Evolutionary conservation across 805 yeast genomes (phyloP), one percentile per base, ranked within the genome.

Genomic region (Ogataea nonfermentans): DNA sequence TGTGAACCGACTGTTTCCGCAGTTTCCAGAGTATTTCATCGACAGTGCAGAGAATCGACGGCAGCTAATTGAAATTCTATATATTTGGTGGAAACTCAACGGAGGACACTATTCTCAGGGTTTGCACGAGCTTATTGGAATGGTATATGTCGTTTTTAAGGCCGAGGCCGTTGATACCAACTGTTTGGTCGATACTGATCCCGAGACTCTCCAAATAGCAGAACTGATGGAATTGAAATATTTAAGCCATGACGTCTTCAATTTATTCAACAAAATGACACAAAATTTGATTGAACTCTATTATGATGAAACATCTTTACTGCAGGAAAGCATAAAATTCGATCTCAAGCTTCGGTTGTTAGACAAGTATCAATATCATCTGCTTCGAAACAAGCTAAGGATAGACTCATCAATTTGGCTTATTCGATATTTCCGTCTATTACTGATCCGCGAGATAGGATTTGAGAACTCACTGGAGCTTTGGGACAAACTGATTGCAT

Each of bases 371-470:
- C 67, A 71, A 23, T 75, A 73, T 48, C 70, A 71, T 50, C 65
- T 65, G 36, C 55, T 74, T 32, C 60, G 67, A 24, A 68, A 66
- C 29, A 73, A 70, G 49, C 55, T 74, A 23, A 66, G 65, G 41
- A 53, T 76, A 4, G 79, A 76, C 43, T 66, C 76, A 2, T 74
- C 74, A 37, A 62, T 76, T 29, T 76, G 81, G 81, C 61, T 74
- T 17, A 70, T 76, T n/a, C 52, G 81, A 30, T 76, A 70, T 55
- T 65, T 71, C 20, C 55, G 80, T 17, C 57, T 76, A 24, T 44
- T 75, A 3, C 56, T 74, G 12, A 58, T 69, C 6, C 56, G 81
- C 36, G 81, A 76, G 46, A 52, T 76, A 20, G 78, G 76, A 2
- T 40, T 65, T 7, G 41, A 39, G 3, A 50, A 57, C 13, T 56